Evolutionary conservation across 1,139 yeast species (phyloP).

Genomic region (Pichia sp.): DNA sequence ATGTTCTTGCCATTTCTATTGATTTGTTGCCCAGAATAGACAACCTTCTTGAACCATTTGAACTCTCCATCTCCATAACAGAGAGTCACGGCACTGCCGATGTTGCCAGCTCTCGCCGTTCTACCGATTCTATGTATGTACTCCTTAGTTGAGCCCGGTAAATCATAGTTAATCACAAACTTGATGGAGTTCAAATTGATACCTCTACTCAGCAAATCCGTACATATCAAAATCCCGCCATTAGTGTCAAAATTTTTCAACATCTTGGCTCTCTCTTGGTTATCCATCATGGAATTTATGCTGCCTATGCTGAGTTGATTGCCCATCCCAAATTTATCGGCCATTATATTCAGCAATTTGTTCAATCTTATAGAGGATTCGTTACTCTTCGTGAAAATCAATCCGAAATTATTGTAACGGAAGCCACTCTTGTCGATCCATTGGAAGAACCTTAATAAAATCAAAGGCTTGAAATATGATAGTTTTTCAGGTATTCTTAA

Average conservation of each 20-base stretch:
- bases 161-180: slow-evolving; percentile 82
- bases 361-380: slow-evolving; percentile 79
- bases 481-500: slow-evolving; percentile 52
- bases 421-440: slow-evolving; percentile 19
- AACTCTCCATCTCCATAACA: slow-evolving; percentile 73
- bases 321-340: background rate
- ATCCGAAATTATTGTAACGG: slow-evolving; percentile 35
- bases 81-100: slow-evolving; percentile 69
- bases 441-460: slow-evolving; percentile 52
- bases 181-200: slow-evolving; percentile 70
- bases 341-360: slow-evolving; percentile 42
- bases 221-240: slow-evolving; percentile 60
- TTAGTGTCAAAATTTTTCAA: slow-evolving; percentile 52
- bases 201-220: slow-evolving; percentile 95
- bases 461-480: slow-evolving; percentile 67
- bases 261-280: slow-evolving; percentile 24
- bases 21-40: slow-evolving; percentile 38
- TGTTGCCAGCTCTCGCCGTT: slow-evolving; percentile 86
- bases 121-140: slow-evolving; percentile 95
- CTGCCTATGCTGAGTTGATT: slow-evolving; percentile 27
- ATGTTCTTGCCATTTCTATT: slow-evolving; percentile 31
- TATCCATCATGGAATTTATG: slow-evolving; percentile 34
- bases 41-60: slow-evolving; percentile 56
- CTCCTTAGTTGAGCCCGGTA: slow-evolving; percentile 84
- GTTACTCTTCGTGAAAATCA: slow-evolving; percentile 79